Percentiles rank a stretch among this genome's conserved stretches.
These are phyloP conservation scores for Metarhizium anisopliae DNA, from an alignment of 2,329 filamentous ascomycete genomes.

Conservation along the genomic window DNA sequence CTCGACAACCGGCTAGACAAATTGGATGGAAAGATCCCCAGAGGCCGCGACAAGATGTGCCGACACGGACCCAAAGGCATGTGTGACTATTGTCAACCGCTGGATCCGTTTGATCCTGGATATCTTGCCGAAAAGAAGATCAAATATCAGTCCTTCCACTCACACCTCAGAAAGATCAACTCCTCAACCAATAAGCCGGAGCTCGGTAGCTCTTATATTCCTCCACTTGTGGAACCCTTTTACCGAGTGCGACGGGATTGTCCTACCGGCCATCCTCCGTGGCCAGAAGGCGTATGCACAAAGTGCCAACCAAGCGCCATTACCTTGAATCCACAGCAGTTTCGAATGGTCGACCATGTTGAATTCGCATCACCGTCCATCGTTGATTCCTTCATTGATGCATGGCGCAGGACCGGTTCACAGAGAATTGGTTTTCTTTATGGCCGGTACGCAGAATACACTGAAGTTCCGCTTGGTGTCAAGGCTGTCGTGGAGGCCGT, in stretches of 20 bases:
- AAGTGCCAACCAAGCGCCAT: conserved; percentile 98
- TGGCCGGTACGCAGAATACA: conserved; percentile 82
- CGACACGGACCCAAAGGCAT: conserved; percentile 93
- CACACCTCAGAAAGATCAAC: conserved; percentile 90
- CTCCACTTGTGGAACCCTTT: conserved; percentile 85
- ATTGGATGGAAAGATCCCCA: conserved; percentile 78
- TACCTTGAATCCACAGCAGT: conserved; percentile 84
- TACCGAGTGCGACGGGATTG: conserved; percentile 84
- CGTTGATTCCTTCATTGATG: conserved; percentile 82
- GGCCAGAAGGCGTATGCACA: conserved; percentile 94
- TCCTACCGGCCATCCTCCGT: conserved; percentile 84
- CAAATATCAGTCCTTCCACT: conserved; percentile 96
- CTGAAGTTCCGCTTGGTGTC: conserved; percentile 83
- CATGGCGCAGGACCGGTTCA: conserved; percentile 77
- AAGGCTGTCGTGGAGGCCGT: conserved; percentile 97
- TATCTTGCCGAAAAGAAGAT: conserved; percentile 95
- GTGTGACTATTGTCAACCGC: conserved; percentile 98
- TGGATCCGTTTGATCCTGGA: conserved; percentile 85
- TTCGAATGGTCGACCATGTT: conserved; percentile 96
- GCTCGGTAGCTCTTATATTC: conserved; percentile 88
- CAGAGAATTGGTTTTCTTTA: conserved; percentile 89
- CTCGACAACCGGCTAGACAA: conserved; percentile 83
- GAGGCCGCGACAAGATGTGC: conserved; percentile 82
- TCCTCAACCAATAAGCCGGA: conserved; percentile 94
- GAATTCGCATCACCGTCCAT: conserved; percentile 82